phyloP scores from a whole-genome alignment of 116 monocot genomes.

The Posidonia oceanica region DNA sequence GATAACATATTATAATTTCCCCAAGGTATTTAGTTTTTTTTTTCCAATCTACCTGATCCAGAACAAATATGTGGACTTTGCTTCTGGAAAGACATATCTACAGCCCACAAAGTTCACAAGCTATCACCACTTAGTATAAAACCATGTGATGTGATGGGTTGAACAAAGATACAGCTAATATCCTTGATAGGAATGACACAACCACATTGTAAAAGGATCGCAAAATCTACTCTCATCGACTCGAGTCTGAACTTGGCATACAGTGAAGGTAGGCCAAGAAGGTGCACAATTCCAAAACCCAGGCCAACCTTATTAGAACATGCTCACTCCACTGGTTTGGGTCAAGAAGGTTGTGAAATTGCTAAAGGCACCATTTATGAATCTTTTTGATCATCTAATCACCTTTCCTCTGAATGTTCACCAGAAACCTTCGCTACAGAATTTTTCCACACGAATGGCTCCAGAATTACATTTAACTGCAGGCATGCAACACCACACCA shows the following conservation, averaged over 20 bases:
- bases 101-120: background rate
- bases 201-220: background rate
- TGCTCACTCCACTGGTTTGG: background rate
- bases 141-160: background rate
- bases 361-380: background rate
- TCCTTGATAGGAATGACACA: background rate
- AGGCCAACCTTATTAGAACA: background rate
- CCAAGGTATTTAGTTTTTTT: background rate
- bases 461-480: slow-evolving; percentile 66
- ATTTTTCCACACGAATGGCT: slow-evolving; percentile 55
- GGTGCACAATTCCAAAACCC: background rate
- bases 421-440: slow-evolving; percentile 38
- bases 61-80: background rate
- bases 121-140: background rate
- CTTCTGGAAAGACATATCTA: background rate
- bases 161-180: no score
- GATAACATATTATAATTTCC: background rate
- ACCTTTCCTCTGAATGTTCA: slow-evolving; percentile 57
- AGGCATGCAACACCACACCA: slow-evolving; percentile 6
- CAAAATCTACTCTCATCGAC: no score
- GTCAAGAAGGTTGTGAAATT: background rate
- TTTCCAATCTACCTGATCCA: no score
- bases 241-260: no score
- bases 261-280: background rate
- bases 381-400: slow-evolving; percentile 5